These are phyloP conservation scores for Alternaria sp. DNA, from an alignment of 2,329 filamentous ascomycete species.

Conservation along the genomic window DNA sequence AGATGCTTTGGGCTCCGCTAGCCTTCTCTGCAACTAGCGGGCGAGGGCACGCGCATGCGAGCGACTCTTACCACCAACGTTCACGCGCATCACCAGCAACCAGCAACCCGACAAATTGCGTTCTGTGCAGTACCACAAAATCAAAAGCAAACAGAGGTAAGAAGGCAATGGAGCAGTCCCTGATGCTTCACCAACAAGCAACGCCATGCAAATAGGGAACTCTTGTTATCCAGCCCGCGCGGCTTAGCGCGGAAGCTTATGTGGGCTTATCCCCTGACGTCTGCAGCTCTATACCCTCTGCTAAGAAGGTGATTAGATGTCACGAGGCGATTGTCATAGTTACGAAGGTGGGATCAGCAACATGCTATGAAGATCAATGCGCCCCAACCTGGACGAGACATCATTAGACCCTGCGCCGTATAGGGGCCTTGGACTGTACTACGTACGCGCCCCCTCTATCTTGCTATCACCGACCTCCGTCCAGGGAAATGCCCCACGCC, in stretches of 20 bases:
- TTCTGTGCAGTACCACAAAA: not conserved
- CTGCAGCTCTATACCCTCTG: conserved; percentile 16
- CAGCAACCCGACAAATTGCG: not conserved
- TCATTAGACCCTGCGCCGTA: conserved; percentile 3
- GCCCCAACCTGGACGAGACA: not conserved
- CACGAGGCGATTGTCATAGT: conserved; percentile 4
- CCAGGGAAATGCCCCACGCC: not conserved
- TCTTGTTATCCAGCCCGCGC: conserved; percentile 21
- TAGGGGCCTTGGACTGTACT: not conserved
- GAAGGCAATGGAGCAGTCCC: not conserved
- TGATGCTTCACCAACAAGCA: conserved; percentile 27
- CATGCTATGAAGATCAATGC: conserved; percentile 9
- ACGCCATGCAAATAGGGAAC: conserved; percentile 34
- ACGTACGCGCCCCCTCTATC: not conserved
- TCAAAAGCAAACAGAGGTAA: not conserved
- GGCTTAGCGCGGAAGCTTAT: conserved; percentile 35
- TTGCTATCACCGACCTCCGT: not conserved
- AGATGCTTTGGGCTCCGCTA: conserved; percentile 21
- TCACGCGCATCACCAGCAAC: conserved; percentile 3
- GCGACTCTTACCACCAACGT: conserved; percentile 20
- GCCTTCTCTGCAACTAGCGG: conserved; percentile 13
- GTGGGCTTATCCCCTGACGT: conserved; percentile 29
- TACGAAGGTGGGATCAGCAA: conserved; percentile 9
- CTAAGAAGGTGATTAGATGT: conserved; percentile 5
- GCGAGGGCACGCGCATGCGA: conserved; percentile 14